phyloP scores from a whole-genome alignment of 768 basidiomycete species.

The Leccinum barrowsii region DNA sequence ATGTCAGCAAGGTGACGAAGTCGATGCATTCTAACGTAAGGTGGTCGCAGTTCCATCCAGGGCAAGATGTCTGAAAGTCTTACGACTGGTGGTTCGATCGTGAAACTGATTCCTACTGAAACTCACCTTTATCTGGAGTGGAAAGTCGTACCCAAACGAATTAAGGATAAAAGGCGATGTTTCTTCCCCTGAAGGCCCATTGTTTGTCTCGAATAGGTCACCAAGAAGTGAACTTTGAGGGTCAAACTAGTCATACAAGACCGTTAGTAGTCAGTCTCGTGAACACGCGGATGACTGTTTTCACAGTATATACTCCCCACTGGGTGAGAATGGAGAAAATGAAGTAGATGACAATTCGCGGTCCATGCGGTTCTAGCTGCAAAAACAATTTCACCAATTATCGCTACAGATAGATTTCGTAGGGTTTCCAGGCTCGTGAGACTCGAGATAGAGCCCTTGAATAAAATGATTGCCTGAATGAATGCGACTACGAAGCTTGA shows the following conservation, averaged over 20 bases:
- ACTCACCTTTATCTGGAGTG: background rate
- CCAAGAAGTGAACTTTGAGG: background rate
- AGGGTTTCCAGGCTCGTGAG: background rate
- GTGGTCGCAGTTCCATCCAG: background rate
- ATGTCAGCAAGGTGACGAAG: background rate
- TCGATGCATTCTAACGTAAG: background rate
- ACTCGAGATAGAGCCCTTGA: background rate
- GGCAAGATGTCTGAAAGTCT: background rate
- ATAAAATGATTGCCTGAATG: background rate
- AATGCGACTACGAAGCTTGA: constrained; percentile 8
- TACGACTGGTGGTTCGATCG: background rate
- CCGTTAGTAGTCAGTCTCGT: background rate
- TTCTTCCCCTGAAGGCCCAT: background rate
- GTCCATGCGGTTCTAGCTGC: background rate
- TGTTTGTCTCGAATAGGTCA: background rate
- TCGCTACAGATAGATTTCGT: background rate
- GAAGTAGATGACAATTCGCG: background rate
- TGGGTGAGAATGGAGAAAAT: background rate
- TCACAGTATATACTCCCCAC: background rate
- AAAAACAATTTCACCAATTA: background rate
- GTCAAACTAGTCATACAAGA: background rate
- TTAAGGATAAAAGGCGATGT: background rate
- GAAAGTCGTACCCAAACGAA: background rate
- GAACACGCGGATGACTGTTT: background rate
- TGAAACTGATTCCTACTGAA: background rate